A percentile compares a stretch with the other conserved stretches of the same genome.
These are phyloP conservation scores for Pichia sp. DNA, from an alignment of 1,139 yeast species.

Conservation along the genomic window DNA sequence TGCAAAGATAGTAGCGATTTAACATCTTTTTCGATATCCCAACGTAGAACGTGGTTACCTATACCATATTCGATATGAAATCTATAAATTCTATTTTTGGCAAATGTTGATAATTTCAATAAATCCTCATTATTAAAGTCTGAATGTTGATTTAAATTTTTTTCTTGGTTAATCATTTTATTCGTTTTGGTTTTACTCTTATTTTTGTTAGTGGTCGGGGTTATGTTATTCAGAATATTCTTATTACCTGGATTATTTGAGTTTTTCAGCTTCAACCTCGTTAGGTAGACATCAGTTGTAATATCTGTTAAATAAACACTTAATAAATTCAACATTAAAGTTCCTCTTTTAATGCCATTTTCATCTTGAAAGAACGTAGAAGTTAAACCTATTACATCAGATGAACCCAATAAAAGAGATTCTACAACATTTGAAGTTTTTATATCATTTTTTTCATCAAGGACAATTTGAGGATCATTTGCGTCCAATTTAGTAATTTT, in stretches of 20 bases:
- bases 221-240: background rate
- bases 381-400: slow-evolving; percentile 72
- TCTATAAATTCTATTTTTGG: slow-evolving; percentile 44
- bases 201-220: background rate
- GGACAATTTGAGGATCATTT: slow-evolving; percentile 7
- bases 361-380: slow-evolving; percentile 75
- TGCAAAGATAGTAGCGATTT: slow-evolving; percentile 68
- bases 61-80: slow-evolving; percentile 85
- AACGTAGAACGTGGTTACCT: slow-evolving; percentile 68
- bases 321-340: slow-evolving; percentile 66
- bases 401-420: slow-evolving; percentile 65
- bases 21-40: slow-evolving; percentile 72
- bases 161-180: background rate
- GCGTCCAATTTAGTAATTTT: background rate
- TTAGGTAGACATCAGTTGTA: slow-evolving; percentile 28
- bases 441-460: slow-evolving; percentile 19
- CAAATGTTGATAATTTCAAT: slow-evolving; percentile 6
- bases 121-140: slow-evolving; percentile 2
- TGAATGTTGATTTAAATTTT: background rate
- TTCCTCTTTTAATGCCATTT: slow-evolving; percentile 70
- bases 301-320: slow-evolving; percentile 58
- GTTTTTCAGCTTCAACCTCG: background rate
- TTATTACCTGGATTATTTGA: slow-evolving; percentile 30
- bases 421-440: slow-evolving; percentile 61
- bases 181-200: background rate